Percentiles rank a stretch among this genome's conserved stretches.
phyloP scores from a whole-genome alignment of 148 eudicot genomes.

The Spergularia bocconei region DNA sequence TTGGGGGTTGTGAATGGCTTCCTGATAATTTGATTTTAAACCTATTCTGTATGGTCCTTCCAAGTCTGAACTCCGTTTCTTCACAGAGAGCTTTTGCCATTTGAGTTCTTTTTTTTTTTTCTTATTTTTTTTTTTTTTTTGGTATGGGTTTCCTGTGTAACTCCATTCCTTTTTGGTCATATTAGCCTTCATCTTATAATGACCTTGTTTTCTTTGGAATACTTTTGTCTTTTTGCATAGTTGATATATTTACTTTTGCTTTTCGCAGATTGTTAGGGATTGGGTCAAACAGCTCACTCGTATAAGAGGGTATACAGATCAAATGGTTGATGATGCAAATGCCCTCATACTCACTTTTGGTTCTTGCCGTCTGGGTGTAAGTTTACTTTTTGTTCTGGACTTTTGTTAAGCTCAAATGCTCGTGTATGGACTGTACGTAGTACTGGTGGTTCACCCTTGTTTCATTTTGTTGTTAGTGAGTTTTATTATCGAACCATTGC shows the following conservation, averaged over 20 bases:
- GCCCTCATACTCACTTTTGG: conserved; percentile 88
- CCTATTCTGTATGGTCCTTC: too few species aligned
- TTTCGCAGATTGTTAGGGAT: conserved; percentile 61
- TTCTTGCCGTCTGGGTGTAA: conserved; percentile 86
- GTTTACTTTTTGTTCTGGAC: conserved; percentile 6
- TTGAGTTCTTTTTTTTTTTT: too few species aligned
- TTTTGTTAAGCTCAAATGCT: neutral
- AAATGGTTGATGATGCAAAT: conserved; percentile 89
- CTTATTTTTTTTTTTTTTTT: too few species aligned
- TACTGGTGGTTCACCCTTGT: too few species aligned
- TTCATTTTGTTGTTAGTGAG: neutral
- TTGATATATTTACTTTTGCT: neutral
- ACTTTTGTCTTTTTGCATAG: neutral
- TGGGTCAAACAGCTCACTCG: conserved; percentile 90
- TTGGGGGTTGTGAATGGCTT: too few species aligned
- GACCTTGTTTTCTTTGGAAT: neutral
- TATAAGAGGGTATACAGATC: conserved; percentile 74
- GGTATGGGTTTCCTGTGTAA: neutral
- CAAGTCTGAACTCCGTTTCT: too few species aligned
- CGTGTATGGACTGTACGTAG: too few species aligned
- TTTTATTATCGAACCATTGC: neutral
- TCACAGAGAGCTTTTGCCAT: too few species aligned
- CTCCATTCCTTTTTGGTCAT: neutral
- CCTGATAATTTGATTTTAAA: too few species aligned
- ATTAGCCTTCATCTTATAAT: neutral